Conservation (phyloP, 805 yeast species). For the Saturnispora dispora region DNA sequence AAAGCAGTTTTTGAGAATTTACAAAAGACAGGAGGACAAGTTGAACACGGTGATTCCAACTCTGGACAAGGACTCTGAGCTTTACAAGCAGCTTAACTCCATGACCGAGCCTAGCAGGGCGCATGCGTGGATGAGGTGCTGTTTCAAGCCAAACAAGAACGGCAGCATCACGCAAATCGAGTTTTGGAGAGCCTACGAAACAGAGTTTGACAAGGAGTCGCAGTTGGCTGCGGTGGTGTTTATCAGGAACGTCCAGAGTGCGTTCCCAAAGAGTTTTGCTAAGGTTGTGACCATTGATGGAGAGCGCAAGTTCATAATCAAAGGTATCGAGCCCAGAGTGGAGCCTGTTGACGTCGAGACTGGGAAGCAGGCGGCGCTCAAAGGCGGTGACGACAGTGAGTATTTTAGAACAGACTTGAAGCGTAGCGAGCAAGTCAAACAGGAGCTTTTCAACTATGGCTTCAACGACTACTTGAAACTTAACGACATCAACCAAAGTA, state of each 20-base stretch:
- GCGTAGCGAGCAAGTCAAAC: constrained; percentile 23
- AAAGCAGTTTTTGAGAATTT: constrained; percentile 30
- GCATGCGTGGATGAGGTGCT: constrained; percentile 87
- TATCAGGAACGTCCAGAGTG: constrained; percentile 85
- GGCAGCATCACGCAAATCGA: constrained; percentile 94
- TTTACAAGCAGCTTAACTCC: constrained; percentile 51
- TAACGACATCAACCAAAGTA: constrained; percentile 34
- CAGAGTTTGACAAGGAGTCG: constrained; percentile 63
- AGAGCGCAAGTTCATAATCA: constrained; percentile 72
- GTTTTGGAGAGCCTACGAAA: constrained; percentile 90
- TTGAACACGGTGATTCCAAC: constrained; percentile 10
- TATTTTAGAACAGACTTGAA: constrained; percentile 13
- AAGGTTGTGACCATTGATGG: constrained; percentile 74
- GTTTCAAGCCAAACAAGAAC: constrained; percentile 66
- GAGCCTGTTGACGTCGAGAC: constrained; percentile 40
- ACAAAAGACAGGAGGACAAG: constrained; percentile 35
- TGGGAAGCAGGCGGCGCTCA: constrained; percentile 35
- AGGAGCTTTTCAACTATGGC: constrained; percentile 25
- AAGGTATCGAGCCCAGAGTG: constrained; percentile 85
- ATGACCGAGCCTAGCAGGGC: constrained; percentile 85
- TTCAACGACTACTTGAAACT: constrained; percentile 26
- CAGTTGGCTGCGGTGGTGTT: constrained; percentile 93
- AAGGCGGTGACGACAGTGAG: constrained; percentile 9
- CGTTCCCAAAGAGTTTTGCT: constrained; percentile 83
- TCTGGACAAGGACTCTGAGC: constrained; percentile 24